These are phyloP conservation scores for Pseudogymnoascus sp. DNA, from an alignment of 2,329 filamentous ascomycete genomes.

Conservation along the genomic window DNA sequence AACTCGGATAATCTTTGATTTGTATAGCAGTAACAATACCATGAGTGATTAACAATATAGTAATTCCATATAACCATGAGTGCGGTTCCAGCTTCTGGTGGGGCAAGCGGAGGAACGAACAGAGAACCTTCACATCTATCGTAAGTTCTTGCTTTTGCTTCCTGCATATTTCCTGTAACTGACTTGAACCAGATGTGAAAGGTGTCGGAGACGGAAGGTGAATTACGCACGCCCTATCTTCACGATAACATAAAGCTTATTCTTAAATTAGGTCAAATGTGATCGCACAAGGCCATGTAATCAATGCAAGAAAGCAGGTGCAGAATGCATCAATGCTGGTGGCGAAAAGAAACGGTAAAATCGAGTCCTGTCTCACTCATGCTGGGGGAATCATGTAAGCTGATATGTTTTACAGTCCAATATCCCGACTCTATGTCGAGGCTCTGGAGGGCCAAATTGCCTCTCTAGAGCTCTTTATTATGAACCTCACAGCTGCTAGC, in stretches of 20 bases:
- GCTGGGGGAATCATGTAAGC: not conserved
- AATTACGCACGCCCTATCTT: conserved; percentile 4
- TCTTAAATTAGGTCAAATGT: conserved; percentile 44
- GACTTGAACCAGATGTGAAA: conserved; percentile 32
- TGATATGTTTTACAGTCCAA: conserved; percentile 30
- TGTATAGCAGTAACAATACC: not conserved
- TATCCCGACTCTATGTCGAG: conserved; percentile 40
- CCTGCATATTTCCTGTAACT: not conserved
- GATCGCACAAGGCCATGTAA: conserved; percentile 45
- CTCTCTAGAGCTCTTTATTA: conserved; percentile 40
- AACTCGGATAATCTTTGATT: not conserved
- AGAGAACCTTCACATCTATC: conserved; percentile 8
- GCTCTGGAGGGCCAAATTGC: conserved; percentile 42
- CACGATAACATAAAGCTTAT: conserved; percentile 10
- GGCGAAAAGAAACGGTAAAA: conserved; percentile 38
- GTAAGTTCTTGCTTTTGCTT: not conserved
- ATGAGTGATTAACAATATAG: not conserved
- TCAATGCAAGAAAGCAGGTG: conserved; percentile 39
- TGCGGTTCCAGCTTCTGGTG: conserved; percentile 1
- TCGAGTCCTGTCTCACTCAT: not conserved
- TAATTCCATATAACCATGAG: not conserved
- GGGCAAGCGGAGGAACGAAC: conserved; percentile 5
- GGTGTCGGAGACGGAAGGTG: conserved; percentile 40
- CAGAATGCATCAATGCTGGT: conserved; percentile 35
- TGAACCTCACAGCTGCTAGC: conserved; percentile 37